A percentile compares a stretch with the other conserved stretches of the same genome.
Evolutionary conservation across 495 filamentous ascomycete species (phyloP).

Genomic region (Aspergillus mulundensis): DNA sequence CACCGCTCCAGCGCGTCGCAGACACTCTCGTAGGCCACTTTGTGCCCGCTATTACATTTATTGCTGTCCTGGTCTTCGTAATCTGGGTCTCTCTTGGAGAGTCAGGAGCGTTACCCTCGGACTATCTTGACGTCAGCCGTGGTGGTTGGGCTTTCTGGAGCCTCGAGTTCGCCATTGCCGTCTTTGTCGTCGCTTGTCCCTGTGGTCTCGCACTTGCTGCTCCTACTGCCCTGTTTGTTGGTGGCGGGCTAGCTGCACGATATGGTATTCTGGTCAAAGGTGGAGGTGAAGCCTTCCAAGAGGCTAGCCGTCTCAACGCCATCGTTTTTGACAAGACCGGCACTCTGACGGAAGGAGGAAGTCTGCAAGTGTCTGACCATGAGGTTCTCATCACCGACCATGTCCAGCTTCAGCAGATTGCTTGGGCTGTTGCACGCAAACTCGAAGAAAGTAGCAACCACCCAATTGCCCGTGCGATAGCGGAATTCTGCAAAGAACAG

Average conservation of each 20-base stretch:
- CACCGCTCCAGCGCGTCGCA: conserved; percentile 81
- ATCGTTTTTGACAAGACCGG: conserved; percentile 97
- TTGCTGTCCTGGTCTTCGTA: conserved; percentile 79
- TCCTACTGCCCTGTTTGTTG: conserved; percentile 90
- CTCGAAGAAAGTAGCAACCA: conserved; percentile 84
- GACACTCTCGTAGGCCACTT: conserved; percentile 85
- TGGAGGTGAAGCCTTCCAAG: conserved; percentile 94
- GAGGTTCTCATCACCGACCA: conserved; percentile 45
- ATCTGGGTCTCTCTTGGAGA: conserved; percentile 76
- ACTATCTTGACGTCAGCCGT: conserved; percentile 61
- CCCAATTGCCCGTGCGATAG: conserved; percentile 81
- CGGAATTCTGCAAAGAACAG: conserved; percentile 56
- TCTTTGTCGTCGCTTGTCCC: conserved; percentile 93
- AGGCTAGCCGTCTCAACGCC: conserved; percentile 78
- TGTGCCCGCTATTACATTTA: conserved; percentile 75
- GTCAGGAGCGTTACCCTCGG: conserved; percentile 58
- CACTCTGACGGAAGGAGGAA: conserved; percentile 81
- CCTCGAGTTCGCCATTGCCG: conserved; percentile 87
- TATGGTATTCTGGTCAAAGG: conserved; percentile 90
- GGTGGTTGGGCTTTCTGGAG: conserved; percentile 87
- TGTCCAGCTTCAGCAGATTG: conserved; percentile 27
- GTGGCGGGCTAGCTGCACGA: conserved; percentile 80
- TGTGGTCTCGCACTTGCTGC: conserved; percentile 91
- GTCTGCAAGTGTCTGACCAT: conserved; percentile 73
- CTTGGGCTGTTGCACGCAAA: conserved; percentile 54